phyloP scores from a whole-genome alignment of 257 asterid species.

The Paulownia fortunei region DNA sequence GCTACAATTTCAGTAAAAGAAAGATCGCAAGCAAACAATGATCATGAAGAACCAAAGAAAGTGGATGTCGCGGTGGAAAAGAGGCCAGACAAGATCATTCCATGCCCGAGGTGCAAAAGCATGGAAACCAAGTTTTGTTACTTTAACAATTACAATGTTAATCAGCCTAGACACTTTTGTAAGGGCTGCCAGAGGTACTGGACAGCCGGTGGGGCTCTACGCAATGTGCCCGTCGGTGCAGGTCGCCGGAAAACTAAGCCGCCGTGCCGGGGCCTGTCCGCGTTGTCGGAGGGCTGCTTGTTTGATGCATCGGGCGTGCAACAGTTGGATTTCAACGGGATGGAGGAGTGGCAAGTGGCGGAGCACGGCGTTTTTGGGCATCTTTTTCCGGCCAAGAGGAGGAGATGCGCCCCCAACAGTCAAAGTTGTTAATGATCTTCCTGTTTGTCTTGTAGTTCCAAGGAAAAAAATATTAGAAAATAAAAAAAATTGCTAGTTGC shows the following conservation, averaged over 20 bases:
- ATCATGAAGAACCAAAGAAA: slow-evolving; percentile 30
- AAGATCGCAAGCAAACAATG: slow-evolving; percentile 20
- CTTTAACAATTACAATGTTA: slow-evolving; percentile 93
- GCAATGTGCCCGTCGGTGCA: slow-evolving; percentile 92
- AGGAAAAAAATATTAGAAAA: background rate
- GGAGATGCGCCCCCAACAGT: slow-evolving; percentile 65
- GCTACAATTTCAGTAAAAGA: slow-evolving; percentile 57
- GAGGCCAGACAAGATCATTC: slow-evolving; percentile 81
- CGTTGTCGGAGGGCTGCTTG: slow-evolving; percentile 52
- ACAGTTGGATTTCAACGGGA: slow-evolving; percentile 49
- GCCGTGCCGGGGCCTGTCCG: slow-evolving; percentile 41
- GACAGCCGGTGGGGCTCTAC: slow-evolving; percentile 96
- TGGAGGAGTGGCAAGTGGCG: slow-evolving; percentile 58
- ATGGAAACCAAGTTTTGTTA: slow-evolving; percentile 95
- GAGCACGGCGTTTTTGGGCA: slow-evolving; percentile 51
- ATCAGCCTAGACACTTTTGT: slow-evolving; percentile 93
- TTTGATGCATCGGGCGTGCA: slow-evolving; percentile 48
- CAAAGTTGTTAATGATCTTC: slow-evolving; percentile 53
- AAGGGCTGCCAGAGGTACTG: slow-evolving; percentile 91
- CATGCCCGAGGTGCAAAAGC: slow-evolving; percentile 94
- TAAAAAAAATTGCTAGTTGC: background rate
- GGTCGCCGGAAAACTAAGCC: slow-evolving; percentile 88
- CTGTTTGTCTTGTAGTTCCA: slow-evolving; percentile 41
- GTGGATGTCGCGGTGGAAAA: slow-evolving; percentile 41
- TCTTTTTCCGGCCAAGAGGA: slow-evolving; percentile 65